These are phyloP conservation scores for Oxytropis ochrocephala DNA, from an alignment of 306 rosid species.

Conservation along the genomic window DNA sequence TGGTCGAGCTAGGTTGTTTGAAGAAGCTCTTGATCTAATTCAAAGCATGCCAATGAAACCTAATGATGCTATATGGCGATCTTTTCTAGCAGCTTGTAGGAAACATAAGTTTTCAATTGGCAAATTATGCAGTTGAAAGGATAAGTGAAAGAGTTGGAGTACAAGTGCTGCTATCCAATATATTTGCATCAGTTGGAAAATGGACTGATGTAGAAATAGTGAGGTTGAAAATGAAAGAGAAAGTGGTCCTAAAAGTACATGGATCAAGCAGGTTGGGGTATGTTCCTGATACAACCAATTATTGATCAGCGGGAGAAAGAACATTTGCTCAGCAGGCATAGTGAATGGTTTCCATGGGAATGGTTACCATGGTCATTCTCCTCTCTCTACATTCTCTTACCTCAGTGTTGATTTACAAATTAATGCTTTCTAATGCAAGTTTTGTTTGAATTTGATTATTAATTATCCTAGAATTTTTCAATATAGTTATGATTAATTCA, in stretches of 20 bases:
- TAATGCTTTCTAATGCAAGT: too few relatives aligned
- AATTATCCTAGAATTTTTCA: too few relatives aligned
- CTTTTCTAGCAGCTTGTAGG: constrained; percentile 69
- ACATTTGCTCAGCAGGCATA: constrained; percentile 56
- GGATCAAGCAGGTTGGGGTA: constrained; percentile 66
- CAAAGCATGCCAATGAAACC: constrained; percentile 72
- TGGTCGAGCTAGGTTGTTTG: constrained; percentile 57
- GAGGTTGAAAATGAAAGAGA: constrained; percentile 62
- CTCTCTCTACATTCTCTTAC: too few relatives aligned
- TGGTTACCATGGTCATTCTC: too few relatives aligned
- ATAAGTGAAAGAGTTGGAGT: constrained; percentile 42
- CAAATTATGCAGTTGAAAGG: constrained; percentile 49
- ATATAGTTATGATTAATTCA: too few relatives aligned
- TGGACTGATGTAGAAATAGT: constrained; percentile 82
- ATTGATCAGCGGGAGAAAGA: constrained; percentile 60
- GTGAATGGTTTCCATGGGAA: too few relatives aligned
- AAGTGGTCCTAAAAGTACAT: constrained; percentile 49
- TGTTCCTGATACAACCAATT: constrained; percentile 64
- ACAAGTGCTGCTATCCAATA: constrained; percentile 65
- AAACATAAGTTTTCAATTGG: constrained; percentile 52
- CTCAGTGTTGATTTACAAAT: too few relatives aligned
- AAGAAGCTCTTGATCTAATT: constrained; percentile 59
- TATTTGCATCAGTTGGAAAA: constrained; percentile 66
- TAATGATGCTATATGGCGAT: constrained; percentile 69
- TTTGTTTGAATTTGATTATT: too few relatives aligned